Conservation (phyloP, 1,284 basidiomycete species). For the Somion occarium region DNA sequence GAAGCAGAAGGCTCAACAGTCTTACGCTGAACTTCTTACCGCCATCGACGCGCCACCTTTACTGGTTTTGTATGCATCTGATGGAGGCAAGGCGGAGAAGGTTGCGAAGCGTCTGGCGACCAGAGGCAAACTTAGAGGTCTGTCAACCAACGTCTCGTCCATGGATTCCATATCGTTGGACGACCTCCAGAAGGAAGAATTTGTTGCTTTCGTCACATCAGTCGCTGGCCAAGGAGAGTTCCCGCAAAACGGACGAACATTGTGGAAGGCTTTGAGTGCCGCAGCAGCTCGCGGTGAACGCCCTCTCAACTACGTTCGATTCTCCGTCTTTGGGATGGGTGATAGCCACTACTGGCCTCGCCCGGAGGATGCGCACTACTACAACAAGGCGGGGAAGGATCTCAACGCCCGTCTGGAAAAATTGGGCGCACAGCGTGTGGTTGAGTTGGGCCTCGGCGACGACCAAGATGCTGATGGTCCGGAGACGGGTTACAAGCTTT, state of each 20-base stretch:
- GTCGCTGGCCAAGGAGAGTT: constrained; percentile 99
- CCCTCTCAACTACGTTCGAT: constrained; percentile 61
- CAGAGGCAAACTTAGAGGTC: constrained; percentile 82
- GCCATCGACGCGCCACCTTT: constrained; percentile 89
- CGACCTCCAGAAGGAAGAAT: constrained; percentile 70
- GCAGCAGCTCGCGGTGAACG: constrained; percentile 53
- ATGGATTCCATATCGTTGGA: constrained; percentile 80
- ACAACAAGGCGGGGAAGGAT: constrained; percentile 96
- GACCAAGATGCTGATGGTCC: constrained; percentile 97
- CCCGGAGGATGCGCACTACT: constrained; percentile 93
- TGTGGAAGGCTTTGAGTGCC: constrained; percentile 84
- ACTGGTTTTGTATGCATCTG: constrained; percentile 88
- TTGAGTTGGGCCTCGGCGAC: constrained; percentile 83
- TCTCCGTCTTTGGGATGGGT: constrained; percentile 91
- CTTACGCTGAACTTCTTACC: constrained; percentile 83
- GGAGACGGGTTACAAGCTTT: constrained; percentile 93
- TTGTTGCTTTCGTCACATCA: constrained; percentile 88
- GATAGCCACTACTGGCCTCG: constrained; percentile 99
- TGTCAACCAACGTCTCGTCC: constrained; percentile 69
- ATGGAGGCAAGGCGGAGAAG: constrained; percentile 95
- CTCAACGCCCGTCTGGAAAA: constrained; percentile 75
- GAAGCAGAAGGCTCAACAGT: constrained; percentile 78
- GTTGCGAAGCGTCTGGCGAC: constrained; percentile 85
- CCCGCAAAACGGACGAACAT: constrained; percentile 91
- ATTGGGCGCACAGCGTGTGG: constrained; percentile 73